Base-by-base conservation (phyloP, 129 eudicot species). In the Scalesia atractyloides region DNA sequence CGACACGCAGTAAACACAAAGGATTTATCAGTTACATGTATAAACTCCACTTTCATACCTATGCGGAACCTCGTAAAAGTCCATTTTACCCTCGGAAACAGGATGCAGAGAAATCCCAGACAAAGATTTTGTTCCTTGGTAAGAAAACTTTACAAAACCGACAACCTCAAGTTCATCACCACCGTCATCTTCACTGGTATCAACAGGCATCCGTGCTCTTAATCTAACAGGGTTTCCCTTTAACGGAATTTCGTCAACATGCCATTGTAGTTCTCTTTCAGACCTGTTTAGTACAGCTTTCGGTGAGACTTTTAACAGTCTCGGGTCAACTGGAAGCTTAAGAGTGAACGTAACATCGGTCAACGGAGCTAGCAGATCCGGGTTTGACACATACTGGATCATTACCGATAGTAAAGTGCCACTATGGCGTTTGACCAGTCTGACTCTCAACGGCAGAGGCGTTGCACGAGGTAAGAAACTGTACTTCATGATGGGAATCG, bases 151-250 rank as follows among this genome's bases (percentile, higher is more conserved):
- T 1, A 94, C 98, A 79, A 80, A 78, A 80, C 89, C 86, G 50
- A 83, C 82, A 43, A 94, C 89, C 74, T 94, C 99, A 48, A 94
- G 59, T 67, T 81, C 96, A n/a, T 78, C 93, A 46, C 68, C 88
- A 9, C 74, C 87, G 68, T 88, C 98, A 74, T 86, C 99, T 58
- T 87, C 91, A 61, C 66, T 83, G 30, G 83, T 79, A 57, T 94
- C 99, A 43, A 94, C 89, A 1, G 99, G 97, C 91, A 94, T 90
- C 59, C 96, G 74, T 5, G 84, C 99, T 84, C 88, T 90, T 80
- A 94, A 80, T 77, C 80, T 86, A 50, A 91, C 96, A 16, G 97
- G 97, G 22, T 67, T 70, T 50, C 97, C 97, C 73, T 88, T 90
- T 58, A 84, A 68, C 3, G 99, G 96, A 69, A 94, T 88, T 80